Evolutionary conservation across 306 rosid genomes (phyloP), one percentile per base, ranked within the genome.

Genomic region (Malus sylvestris): DNA sequence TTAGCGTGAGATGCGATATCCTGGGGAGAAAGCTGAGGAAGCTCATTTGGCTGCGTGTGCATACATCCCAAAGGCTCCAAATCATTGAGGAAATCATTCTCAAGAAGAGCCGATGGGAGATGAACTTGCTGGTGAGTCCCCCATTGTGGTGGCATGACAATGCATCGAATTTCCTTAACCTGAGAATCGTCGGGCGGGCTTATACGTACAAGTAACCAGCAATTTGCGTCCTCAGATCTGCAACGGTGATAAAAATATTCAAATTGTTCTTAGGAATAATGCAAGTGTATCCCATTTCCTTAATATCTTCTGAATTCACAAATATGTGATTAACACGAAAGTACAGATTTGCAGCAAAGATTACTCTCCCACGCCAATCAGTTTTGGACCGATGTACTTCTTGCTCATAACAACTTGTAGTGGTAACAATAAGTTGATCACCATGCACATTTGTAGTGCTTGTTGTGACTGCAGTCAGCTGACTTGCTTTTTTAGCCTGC

Each of bases 281-380:
- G 68, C 92, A 96, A 30, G 99, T 92, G 80, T 96, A 96, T 18
- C 98, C 99, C 32, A 98, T 96, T 92, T 96, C 98, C 96, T 96
- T 92, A 76, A 91, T 91, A 88, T 96, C 98, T 86, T 96, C 99
- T 1, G 99, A 92, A 79, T 92, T 92, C 73, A 96, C 99, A 70
- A 92, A 96, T 69, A 96, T 92, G 65, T 96, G 99, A 81, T 96
- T 96, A 71, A 92, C 99, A 69, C 99, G 97, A 70, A 96, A 98
- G 69, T 96, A 92, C 16, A 92, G 87, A 78, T 96, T 92, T 51
- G 99, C 92, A 69, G 99, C 97, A 6, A 98, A 96, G 86, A 96
- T 96, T 72, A 98, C 98, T 77, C 99, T 87, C 82, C 92, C 99
- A 92, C 99, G 99, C 99, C 99, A 96, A 76, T 96, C 99, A 57